These are phyloP conservation scores for Rhodomyrtus tomentosa DNA, from an alignment of 345 rosid genomes.

Conservation along the genomic window DNA sequence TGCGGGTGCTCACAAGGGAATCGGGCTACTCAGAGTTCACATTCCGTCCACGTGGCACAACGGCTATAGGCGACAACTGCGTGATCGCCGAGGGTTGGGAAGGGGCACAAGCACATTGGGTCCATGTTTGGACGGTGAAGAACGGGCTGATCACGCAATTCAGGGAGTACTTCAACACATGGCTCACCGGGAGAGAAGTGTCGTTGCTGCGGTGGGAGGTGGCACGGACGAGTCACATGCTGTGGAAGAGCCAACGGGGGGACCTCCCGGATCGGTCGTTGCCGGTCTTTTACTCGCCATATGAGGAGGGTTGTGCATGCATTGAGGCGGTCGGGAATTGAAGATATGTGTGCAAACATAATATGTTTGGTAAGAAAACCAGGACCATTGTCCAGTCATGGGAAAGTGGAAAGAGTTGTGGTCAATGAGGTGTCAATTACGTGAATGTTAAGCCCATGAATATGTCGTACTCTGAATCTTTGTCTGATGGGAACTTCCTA, in stretches of 20 bases:
- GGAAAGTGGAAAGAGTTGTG: neutral
- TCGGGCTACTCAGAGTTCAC: no score
- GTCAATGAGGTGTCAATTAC: neutral
- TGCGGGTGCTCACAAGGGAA: no score
- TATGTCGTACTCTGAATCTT: neutral
- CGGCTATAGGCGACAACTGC: no score
- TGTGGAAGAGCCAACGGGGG: conserved; percentile 57
- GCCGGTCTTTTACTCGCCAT: conserved; percentile 66
- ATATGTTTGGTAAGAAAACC: neutral
- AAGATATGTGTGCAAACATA: neutral
- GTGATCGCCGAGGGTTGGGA: no score
- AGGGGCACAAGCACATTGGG: no score
- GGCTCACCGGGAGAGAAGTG: no score
- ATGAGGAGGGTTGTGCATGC: neutral
- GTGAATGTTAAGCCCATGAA: neutral
- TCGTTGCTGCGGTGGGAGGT: no score
- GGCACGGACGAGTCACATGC: no score
- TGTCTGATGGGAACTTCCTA: neutral
- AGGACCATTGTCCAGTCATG: neutral
- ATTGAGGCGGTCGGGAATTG: neutral
- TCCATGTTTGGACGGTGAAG: no score
- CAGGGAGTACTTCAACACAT: no score
- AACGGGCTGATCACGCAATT: no score
- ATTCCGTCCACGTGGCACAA: no score
- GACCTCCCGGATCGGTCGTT: conserved; percentile 41